These are phyloP conservation scores for Auxenochlorella pyrenoidosa DNA, from an alignment of 139 green algal genomes.

Conservation along the genomic window DNA sequence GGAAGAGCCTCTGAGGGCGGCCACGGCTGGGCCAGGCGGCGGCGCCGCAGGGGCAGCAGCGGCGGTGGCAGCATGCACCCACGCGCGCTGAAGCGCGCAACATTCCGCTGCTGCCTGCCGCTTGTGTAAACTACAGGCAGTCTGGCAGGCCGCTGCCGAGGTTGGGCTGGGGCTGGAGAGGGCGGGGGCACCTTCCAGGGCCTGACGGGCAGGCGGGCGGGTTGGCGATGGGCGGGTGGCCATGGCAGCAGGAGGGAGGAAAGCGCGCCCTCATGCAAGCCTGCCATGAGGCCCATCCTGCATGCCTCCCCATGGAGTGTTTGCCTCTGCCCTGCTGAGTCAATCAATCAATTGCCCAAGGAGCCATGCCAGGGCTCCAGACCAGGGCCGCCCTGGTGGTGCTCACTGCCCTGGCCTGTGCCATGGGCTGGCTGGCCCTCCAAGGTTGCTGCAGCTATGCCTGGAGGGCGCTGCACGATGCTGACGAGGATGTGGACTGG, in stretches of 20 bases:
- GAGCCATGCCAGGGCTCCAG: background rate
- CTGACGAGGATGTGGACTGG: background rate
- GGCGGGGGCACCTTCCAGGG: too few species aligned
- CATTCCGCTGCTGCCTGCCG: background rate
- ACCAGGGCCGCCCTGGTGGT: background rate
- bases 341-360: too few species aligned
- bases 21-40: background rate
- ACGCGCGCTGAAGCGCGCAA: background rate
- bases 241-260: too few species aligned
- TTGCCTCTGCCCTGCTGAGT: too few species aligned
- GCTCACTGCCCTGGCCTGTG: background rate
- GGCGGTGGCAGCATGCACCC: background rate
- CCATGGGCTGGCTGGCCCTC: background rate
- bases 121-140: background rate
- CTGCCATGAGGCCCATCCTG: too few species aligned
- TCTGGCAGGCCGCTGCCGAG: background rate
- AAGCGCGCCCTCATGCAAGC: too few species aligned
- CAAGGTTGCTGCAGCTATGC: background rate
- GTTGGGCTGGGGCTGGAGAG: too few species aligned
- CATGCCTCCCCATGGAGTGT: too few species aligned
- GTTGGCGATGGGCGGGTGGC: too few species aligned
- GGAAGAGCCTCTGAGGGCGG: conserved; percentile 20
- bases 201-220: too few species aligned
- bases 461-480: background rate
- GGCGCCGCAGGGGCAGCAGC: background rate